Conservation (phyloP, 352 stramenopile genomes). For the Globisporangium spiculum region DNA sequence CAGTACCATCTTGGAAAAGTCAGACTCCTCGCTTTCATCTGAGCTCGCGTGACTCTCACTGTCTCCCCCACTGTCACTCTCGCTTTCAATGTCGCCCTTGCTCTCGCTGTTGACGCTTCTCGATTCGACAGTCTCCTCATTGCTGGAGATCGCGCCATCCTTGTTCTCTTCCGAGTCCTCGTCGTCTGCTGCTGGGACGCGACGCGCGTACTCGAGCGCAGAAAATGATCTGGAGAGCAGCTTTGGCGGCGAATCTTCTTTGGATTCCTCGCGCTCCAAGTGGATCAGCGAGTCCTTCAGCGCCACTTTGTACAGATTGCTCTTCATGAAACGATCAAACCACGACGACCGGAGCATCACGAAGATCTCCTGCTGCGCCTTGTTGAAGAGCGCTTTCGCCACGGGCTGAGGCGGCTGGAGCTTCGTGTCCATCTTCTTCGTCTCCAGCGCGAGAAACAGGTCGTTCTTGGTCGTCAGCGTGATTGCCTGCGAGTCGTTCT, state of each 20-base stretch:
- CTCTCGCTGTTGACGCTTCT: conserved; percentile 13
- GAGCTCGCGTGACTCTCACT: conserved; percentile 33
- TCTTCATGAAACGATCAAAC: conserved; percentile 85
- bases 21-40: conserved; percentile 40
- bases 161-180: conserved; percentile 14
- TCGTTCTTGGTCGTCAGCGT: conserved; percentile 73
- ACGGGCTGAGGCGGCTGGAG: conserved; percentile 38
- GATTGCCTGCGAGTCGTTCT: conserved; percentile 78
- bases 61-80: conserved; percentile 22
- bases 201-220: conserved; percentile 26
- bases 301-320: conserved; percentile 77
- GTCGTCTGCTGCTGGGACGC: conserved; percentile 8
- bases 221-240: conserved; percentile 63
- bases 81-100: conserved; percentile 12
- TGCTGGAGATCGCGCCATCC: conserved; percentile 10
- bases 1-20: conserved; percentile 59
- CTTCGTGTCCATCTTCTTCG: conserved; percentile 39
- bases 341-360: conserved; percentile 75
- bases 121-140: conserved; percentile 14
- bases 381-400: conserved; percentile 47
- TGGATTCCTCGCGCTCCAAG: conserved; percentile 52
- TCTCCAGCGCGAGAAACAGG: conserved; percentile 47
- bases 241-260: conserved; percentile 67
- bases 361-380: conserved; percentile 81
- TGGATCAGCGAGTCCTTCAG: conserved; percentile 72